Conservation (phyloP, 371 early-diverging fungal genomes). For the Saksenaea vasiformis region DNA sequence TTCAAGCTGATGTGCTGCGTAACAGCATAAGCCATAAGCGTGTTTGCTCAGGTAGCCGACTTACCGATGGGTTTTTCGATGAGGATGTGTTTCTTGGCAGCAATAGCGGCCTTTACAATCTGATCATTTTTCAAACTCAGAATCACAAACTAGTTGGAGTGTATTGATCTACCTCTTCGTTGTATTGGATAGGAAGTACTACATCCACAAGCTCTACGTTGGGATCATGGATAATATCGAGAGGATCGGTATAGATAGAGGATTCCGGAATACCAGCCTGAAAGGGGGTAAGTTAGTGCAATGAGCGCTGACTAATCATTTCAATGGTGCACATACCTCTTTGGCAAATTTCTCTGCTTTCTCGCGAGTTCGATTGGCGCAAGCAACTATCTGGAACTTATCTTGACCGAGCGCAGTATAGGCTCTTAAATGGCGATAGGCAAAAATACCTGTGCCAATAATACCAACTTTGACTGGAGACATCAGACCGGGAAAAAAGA, state of each 20-base stretch:
- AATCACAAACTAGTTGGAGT: neutral
- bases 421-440: conserved; percentile 50
- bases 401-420: conserved; percentile 36
- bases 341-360: conserved; percentile 51
- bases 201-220: conserved; percentile 44
- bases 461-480: conserved; percentile 48
- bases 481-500: neutral
- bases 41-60: neutral
- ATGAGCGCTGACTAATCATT: neutral
- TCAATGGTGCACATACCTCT: conserved; percentile 24
- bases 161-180: conserved; percentile 31
- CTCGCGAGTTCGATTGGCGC: conserved; percentile 49
- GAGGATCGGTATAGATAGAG: conserved; percentile 41
- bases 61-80: conserved; percentile 57
- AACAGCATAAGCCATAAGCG: neutral
- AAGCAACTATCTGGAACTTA: conserved; percentile 50
- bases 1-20: conserved; percentile 41
- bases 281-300: neutral
- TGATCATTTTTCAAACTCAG: conserved; percentile 5
- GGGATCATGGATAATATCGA: conserved; percentile 42
- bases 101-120: conserved; percentile 46
- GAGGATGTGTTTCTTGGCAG: conserved; percentile 47
- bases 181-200: conserved; percentile 46
- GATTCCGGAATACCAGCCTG: conserved; percentile 48
- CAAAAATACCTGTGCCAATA: conserved; percentile 56